Evolutionary conservation across 768 basidiomycete genomes (phyloP).

Genomic region (Pholiota molesta): DNA sequence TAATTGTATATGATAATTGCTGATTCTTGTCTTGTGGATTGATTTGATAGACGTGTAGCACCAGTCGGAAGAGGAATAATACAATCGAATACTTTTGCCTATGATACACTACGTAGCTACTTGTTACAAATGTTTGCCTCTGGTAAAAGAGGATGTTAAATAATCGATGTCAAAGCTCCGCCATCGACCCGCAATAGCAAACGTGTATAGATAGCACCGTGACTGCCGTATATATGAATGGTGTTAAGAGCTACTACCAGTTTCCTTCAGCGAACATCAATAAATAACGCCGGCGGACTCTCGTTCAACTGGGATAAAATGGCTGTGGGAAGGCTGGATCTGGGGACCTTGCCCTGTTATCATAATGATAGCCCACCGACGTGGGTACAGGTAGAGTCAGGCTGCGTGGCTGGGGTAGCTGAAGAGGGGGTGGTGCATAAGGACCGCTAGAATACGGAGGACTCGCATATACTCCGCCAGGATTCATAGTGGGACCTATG

Average conservation of each 20-base stretch:
- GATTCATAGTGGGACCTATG: background rate
- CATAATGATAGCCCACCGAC: background rate
- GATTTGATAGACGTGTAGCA: no score
- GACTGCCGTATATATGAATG: background rate
- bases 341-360: background rate
- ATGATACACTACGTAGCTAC: no score
- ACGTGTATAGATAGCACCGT: background rate
- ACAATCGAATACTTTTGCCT: no score
- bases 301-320: background rate
- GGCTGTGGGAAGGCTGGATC: background rate
- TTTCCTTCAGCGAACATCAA: no score
- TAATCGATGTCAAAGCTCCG: no score
- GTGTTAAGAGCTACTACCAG: background rate
- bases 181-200: no score
- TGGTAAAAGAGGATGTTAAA: no score
- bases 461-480: background rate
- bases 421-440: background rate
- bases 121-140: no score
- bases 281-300: no score
- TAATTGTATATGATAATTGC: no score
- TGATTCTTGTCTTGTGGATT: no score
- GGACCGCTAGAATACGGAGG: background rate
- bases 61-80: no score
- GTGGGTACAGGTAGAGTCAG: background rate
- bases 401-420: background rate